Conservation (phyloP, 805 yeast genomes). For the Saturnispora halmiae region DNA sequence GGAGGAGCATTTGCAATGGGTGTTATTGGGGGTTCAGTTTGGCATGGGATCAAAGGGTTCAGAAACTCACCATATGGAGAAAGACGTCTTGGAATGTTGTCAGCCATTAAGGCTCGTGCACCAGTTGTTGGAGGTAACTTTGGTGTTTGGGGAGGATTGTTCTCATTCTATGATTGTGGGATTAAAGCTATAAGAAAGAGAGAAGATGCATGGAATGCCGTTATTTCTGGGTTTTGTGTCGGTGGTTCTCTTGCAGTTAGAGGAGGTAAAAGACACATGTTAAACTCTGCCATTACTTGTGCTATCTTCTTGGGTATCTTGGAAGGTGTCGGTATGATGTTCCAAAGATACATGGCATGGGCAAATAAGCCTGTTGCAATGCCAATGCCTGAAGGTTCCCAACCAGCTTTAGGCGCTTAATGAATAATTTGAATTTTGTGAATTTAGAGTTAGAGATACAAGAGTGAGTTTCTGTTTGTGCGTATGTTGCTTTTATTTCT, state of each 20-base stretch:
- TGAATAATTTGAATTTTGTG: background rate
- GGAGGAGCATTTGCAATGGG: slow-evolving; percentile 99
- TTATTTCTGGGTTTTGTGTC: slow-evolving; percentile 93
- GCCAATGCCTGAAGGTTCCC: slow-evolving; percentile 37
- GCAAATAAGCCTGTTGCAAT: slow-evolving; percentile 66
- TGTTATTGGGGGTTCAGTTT: slow-evolving; percentile 93
- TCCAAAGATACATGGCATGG: slow-evolving; percentile 83
- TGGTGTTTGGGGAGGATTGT: slow-evolving; percentile 99
- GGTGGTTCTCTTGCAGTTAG: slow-evolving; percentile 97
- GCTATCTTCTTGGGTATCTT: slow-evolving; percentile 93
- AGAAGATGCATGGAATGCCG: slow-evolving; percentile 98
- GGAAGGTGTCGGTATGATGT: slow-evolving; percentile 97
- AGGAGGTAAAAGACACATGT: slow-evolving; percentile 97
- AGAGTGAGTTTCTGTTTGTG: too few relatives aligned
- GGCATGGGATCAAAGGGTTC: slow-evolving; percentile 99
- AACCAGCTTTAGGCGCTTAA: slow-evolving; percentile 14
- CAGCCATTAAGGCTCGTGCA: slow-evolving; percentile 91
- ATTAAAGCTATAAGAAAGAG: slow-evolving; percentile 93
- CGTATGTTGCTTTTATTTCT: too few relatives aligned
- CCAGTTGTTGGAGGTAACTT: slow-evolving; percentile 99
- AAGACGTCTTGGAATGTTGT: slow-evolving; percentile 78
- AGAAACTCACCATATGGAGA: slow-evolving; percentile 97
- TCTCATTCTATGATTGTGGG: slow-evolving; percentile 90
- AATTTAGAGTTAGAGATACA: background rate
- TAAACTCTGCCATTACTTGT: slow-evolving; percentile 95